Evolutionary conservation across 345 rosid species (phyloP).

Genomic region (Acer negundo): DNA sequence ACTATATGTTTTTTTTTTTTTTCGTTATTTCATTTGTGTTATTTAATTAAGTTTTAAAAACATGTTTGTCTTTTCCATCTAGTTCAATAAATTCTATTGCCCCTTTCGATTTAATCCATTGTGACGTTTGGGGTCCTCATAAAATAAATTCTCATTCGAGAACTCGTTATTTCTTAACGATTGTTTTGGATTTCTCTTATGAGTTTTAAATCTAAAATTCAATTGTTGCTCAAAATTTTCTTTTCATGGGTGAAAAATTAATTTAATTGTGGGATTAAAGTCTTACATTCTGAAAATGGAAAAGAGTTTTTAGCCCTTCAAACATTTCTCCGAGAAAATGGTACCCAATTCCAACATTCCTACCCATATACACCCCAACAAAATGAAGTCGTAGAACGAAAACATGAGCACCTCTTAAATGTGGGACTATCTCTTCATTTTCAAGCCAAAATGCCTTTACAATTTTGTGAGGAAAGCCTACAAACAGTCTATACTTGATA

Average conservation of each 20-base stretch:
- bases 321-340: not conserved
- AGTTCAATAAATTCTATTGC: not conserved
- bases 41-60: too few relatives aligned
- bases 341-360: constrained; percentile 1
- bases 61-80: not conserved
- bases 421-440: too few relatives aligned
- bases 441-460: too few relatives aligned
- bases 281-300: not conserved
- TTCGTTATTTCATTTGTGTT: too few relatives aligned
- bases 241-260: constrained; percentile 7
- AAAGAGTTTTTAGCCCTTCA: not conserved
- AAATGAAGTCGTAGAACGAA: too few relatives aligned
- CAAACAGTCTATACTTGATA: too few relatives aligned
- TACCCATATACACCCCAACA: constrained; percentile 11
- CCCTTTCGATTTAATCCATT: constrained; percentile 7
- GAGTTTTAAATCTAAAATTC: constrained; percentile 3
- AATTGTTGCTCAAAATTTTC: not conserved
- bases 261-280: not conserved
- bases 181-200: constrained; percentile 10
- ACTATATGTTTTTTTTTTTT: too few relatives aligned
- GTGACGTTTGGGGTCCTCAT: constrained; percentile 5
- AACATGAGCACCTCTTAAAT: too few relatives aligned
- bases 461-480: too few relatives aligned
- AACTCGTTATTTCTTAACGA: not conserved
- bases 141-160: not conserved